Conservation (phyloP, 495 filamentous ascomycete genomes). For the Penicillium chermesinum region DNA sequence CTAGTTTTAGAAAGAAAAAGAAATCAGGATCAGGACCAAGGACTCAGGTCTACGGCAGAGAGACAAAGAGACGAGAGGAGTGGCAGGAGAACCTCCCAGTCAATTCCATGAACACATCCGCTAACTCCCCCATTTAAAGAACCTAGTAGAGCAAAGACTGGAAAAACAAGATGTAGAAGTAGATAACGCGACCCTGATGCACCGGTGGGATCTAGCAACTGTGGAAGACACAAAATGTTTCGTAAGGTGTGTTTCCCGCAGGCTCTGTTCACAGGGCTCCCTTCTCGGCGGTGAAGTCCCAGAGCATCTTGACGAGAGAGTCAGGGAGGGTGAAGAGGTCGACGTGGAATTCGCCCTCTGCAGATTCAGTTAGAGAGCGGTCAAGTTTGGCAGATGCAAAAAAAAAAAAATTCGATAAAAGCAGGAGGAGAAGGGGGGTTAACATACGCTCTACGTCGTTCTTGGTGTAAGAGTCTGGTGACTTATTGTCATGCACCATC, state of each 20-base stretch:
- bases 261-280: slow-evolving; percentile 28
- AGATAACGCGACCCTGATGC: neutral
- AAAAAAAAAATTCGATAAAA: no score
- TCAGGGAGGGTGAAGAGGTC: slow-evolving; percentile 96
- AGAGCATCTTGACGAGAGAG: slow-evolving; percentile 73
- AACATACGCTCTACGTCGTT: slow-evolving; percentile 90
- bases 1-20: neutral
- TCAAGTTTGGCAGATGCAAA: no score
- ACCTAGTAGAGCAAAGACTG: slow-evolving; percentile 1
- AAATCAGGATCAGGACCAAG: neutral
- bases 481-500: slow-evolving; percentile 97
- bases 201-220: neutral
- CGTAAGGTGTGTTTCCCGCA: neutral
- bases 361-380: neutral
- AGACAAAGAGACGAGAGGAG: neutral
- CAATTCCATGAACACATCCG: slow-evolving; percentile 15
- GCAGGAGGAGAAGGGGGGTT: neutral
- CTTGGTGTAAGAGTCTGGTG: slow-evolving; percentile 85
- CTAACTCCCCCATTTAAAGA: slow-evolving; percentile 19
- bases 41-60: slow-evolving; percentile 4
- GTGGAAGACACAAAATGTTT: neutral
- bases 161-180: neutral
- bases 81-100: slow-evolving; percentile 11
- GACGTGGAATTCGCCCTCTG: slow-evolving; percentile 97
- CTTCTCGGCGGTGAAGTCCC: slow-evolving; percentile 68